A percentile compares a stretch with the other conserved stretches of the same genome.
Evolutionary conservation across 192 early-diverging fungal genomes (phyloP).

Genomic region (Paraglomus brasilianum): DNA sequence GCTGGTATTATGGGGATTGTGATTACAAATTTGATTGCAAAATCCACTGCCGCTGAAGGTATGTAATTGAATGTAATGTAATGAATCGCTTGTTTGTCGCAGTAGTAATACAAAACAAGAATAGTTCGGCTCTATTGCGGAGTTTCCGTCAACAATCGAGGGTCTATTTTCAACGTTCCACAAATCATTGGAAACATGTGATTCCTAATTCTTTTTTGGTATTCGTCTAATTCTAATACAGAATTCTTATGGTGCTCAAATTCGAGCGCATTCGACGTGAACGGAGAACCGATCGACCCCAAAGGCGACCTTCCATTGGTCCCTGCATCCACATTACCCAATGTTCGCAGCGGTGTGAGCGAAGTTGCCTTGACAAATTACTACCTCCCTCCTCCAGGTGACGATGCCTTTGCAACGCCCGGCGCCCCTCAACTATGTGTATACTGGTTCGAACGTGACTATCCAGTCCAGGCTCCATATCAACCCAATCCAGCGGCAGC

Average conservation of each 20-base stretch:
- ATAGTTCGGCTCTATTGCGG: background rate
- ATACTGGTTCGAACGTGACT: slow-evolving; percentile 45
- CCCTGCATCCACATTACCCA: slow-evolving; percentile 34
- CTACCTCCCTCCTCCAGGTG: slow-evolving; percentile 33
- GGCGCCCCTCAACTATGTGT: slow-evolving; percentile 42
- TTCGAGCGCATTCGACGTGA: slow-evolving; percentile 40
- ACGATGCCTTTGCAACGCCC: slow-evolving; percentile 30
- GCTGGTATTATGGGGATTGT: slow-evolving; percentile 54
- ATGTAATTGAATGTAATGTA: too few species aligned
- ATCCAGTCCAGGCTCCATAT: slow-evolving; percentile 35
- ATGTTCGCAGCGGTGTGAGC: slow-evolving; percentile 35
- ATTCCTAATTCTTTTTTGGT: background rate
- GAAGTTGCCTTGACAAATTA: slow-evolving; percentile 42
- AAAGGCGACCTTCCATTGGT: slow-evolving; percentile 37
- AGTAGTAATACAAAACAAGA: background rate
- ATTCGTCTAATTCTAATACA: background rate
- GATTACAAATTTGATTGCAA: slow-evolving; percentile 53
- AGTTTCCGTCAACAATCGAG: background rate
- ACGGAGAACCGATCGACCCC: slow-evolving; percentile 28
- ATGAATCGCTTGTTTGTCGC: background rate
- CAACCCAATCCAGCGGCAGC: slow-evolving; percentile 35
- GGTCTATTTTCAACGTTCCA: background rate
- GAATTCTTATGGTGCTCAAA: slow-evolving; percentile 55
- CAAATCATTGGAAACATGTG: background rate
- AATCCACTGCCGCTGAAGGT: slow-evolving; percentile 45